Base-by-base conservation (phyloP, 805 yeast genomes). In the Maudiozyma saulgeensis region DNA sequence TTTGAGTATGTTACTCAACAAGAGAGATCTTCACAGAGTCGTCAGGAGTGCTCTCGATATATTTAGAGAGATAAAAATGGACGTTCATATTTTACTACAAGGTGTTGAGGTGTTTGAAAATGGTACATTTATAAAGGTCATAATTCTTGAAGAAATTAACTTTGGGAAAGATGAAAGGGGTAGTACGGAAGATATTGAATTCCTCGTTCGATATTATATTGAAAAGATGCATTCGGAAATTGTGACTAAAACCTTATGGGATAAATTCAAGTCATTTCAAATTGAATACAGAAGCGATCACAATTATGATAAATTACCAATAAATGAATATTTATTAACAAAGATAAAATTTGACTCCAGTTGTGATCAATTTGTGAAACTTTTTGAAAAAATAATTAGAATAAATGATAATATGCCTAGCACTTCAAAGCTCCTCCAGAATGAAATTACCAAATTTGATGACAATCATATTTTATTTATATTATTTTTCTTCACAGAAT, bases 161-260 rank as follows among this genome's bases (percentile, higher is more conserved):
- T 45, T 57, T 0, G 40, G 47, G 16, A 52, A 21, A 25, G 41
- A 23, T 11, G 28, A 9, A 11, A 25, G 9, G 13, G 34, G 40
- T 15, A 26, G 37, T 6, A 15, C 55, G 35, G 44, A 51, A n/a
- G 67, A 65, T 43, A 55, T 48, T 32, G 53, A 53, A 31, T 64
- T 62, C 48, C 46, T 65, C 34, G 23, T 58, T 2, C 53, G 58
- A 13, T 63, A 57, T 47, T 65, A 65, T 48, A 44, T 57, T 28
- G 53, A 57, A 3, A 54, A 56, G 18, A 37, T 65, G 12, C 56
- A 55, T 41, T 59, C 55, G 21, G 41, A 45, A 3, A 51, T 64
- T 19, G 49, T 53, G 15, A 45, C 44, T 0, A 48, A 48, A 4
- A 45, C 54, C 8, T 38, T 65, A 11, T 57, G 59, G 61, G 53